Base-by-base conservation (phyloP, 1,284 basidiomycete genomes). In the Neonothopanus nambi region DNA sequence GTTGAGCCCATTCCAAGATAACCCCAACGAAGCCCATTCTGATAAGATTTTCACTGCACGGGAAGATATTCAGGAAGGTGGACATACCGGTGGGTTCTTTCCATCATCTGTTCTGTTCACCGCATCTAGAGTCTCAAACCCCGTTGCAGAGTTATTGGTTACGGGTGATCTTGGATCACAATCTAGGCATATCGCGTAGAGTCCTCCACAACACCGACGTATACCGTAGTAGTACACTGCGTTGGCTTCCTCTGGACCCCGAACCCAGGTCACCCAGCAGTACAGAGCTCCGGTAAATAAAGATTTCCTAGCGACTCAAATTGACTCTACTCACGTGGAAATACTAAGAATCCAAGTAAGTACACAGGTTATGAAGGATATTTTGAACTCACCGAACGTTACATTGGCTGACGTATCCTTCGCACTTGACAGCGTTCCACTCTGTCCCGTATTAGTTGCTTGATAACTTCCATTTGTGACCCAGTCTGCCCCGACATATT, bases 191-290 rank as follows among this genome's bases (percentile, higher is more conserved):
- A 68, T 68, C 18, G 23, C 44, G 43, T 56, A 56, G n/a, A 41
- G 21, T 15, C 52, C 63, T 5, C 63, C 63, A 20, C 48, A 36
- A 36, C 51, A 59, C 3, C 59, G 56, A 15, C 41, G 48, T 12
- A 68, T 66, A 2, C 67, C 67, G 48, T 59, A 69, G 55, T 66
- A 67, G 30, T 62, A 65, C 39, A 69, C 67, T 3, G 59, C 67
- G 15, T 59, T 55, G 3, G 65, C 67, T 13, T 64, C 61, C 8
- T 50, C 63, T 66, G 46, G 9, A 47, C n/a, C n/a, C n/a, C n/a
- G n/a, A n/a, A n/a, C n/a, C n/a, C n/a, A n/a, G n/a, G n/a, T n/a
- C n/a, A n/a, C n/a, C n/a, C n/a, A n/a, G n/a, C n/a, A n/a, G 13
- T 12, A 20, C 17, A 30, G 24, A 30, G 7, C 48, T 47, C 13